Percentiles rank a stretch among this genome's conserved stretches.
These are phyloP conservation scores for Psophocarpus tetragonolobus DNA, from an alignment of 306 rosid genomes.

Conservation along the genomic window DNA sequence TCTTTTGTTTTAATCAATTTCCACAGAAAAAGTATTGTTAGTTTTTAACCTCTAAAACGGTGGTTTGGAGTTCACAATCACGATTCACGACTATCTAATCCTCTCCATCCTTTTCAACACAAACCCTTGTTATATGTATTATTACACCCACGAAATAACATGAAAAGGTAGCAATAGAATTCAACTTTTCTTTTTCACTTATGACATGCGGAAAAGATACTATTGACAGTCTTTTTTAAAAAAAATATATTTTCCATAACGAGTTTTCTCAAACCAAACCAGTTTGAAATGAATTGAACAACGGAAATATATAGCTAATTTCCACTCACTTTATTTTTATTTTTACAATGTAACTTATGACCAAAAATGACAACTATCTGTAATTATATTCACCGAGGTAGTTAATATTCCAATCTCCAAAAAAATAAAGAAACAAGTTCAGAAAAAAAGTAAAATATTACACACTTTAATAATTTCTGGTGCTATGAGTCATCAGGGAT, in stretches of 20 bases:
- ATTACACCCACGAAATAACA: not conserved
- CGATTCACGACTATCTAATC: not conserved
- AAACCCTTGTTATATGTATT: not conserved
- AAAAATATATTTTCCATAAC: not conserved
- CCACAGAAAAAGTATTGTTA: not conserved
- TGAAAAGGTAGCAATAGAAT: not conserved
- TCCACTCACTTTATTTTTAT: slow-evolving; percentile 3
- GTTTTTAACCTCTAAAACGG: not conserved
- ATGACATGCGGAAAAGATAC: not conserved
- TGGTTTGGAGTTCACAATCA: not conserved
- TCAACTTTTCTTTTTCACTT: not conserved
- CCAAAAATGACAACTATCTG: slow-evolving; percentile 2
- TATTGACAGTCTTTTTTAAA: not conserved
- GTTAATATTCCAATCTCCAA: not conserved
- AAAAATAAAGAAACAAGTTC: not conserved
- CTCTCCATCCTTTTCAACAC: not conserved
- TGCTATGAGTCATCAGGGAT: slow-evolving; percentile 15
- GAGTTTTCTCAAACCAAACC: not conserved
- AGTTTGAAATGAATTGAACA: not conserved
- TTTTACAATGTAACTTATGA: not conserved
- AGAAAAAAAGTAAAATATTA: not conserved
- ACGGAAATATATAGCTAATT: slow-evolving; percentile 1
- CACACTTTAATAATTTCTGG: not conserved
- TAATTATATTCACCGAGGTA: slow-evolving; percentile 17
- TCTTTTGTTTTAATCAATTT: not conserved